Evolutionary conservation across 345 rosid species (phyloP).

Genomic region (Pistacia vera): DNA sequence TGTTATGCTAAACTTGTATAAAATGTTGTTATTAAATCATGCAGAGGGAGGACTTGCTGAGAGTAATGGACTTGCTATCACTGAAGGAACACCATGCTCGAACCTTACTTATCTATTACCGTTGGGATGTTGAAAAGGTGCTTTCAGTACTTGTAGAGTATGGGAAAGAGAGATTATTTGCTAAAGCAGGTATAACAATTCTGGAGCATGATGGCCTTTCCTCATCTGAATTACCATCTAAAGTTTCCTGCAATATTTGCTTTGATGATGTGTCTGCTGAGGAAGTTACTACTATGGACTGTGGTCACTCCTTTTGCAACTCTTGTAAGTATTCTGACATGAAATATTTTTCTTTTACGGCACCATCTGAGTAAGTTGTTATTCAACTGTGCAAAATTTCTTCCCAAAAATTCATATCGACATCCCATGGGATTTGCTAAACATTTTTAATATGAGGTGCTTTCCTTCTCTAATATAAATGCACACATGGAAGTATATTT

Average conservation of each 20-base stretch:
- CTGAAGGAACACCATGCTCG: slow-evolving; percentile 41
- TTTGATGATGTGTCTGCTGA: slow-evolving; percentile 33
- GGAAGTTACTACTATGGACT: slow-evolving; percentile 40
- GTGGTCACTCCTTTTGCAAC: slow-evolving; percentile 48
- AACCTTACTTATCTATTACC: slow-evolving; percentile 36
- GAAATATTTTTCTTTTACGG: background rate
- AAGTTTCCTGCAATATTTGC: slow-evolving; percentile 36
- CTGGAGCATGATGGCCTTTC: slow-evolving; percentile 13
- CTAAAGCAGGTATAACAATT: slow-evolving; percentile 32
- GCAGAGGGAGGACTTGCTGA: slow-evolving; percentile 50
- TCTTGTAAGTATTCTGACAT: slow-evolving; percentile 30
- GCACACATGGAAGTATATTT: too few species aligned
- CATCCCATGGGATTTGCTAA: background rate
- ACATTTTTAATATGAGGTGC: background rate
- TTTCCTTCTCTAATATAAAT: background rate
- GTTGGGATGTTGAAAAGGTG: slow-evolving; percentile 46
- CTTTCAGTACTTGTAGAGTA: slow-evolving; percentile 34
- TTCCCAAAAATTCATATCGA: background rate
- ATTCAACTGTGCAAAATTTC: background rate
- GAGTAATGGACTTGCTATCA: slow-evolving; percentile 54
- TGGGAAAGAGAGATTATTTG: slow-evolving; percentile 36
- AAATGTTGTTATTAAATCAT: slow-evolving; percentile 5
- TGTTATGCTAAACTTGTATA: background rate
- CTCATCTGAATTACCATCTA: background rate
- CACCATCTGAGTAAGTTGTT: background rate